phyloP scores from a whole-genome alignment of 2,329 filamentous ascomycete genomes.

The Alternaria sp. region DNA sequence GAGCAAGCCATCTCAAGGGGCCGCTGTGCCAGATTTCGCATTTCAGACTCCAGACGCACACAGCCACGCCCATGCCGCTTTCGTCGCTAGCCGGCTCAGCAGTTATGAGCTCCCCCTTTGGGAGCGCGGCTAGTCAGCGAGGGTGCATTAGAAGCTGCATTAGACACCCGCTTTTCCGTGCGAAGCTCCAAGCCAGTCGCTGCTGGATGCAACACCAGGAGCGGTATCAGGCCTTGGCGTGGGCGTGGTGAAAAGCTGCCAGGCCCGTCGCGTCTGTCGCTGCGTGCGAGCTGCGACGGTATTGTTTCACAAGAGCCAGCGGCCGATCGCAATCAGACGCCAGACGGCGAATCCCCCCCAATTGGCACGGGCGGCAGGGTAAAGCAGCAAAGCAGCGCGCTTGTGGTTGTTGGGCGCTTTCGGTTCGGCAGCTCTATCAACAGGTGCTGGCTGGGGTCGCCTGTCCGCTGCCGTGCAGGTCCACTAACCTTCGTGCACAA shows the following conservation, averaged over 20 bases:
- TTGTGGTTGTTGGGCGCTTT: constrained; percentile 10
- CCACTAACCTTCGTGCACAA: constrained; percentile 28
- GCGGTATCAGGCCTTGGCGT: neutral
- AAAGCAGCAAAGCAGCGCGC: neutral
- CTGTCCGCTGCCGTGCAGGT: constrained; percentile 15
- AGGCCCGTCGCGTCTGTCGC: neutral
- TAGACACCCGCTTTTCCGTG: constrained; percentile 22
- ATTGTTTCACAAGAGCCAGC: neutral
- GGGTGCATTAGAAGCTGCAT: constrained; percentile 12
- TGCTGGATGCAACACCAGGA: constrained; percentile 11
- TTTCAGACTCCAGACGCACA: constrained; percentile 5
- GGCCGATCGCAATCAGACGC: neutral
- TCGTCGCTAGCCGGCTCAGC: constrained; percentile 8
- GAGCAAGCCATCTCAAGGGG: neutral
- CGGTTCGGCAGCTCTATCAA: constrained; percentile 9
- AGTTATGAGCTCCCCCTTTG: constrained; percentile 18
- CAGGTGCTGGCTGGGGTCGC: constrained; percentile 15
- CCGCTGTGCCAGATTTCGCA: neutral
- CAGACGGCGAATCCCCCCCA: neutral
- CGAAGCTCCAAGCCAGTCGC: constrained; percentile 18
- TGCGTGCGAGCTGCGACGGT: neutral
- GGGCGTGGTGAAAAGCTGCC: constrained; percentile 4
- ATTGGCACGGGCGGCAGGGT: neutral
- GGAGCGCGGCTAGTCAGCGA: constrained; percentile 12
- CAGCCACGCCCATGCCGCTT: constrained; percentile 20